Base-by-base conservation (phyloP, 441 rosid species). In the Euphorbia schlechtendalii region DNA sequence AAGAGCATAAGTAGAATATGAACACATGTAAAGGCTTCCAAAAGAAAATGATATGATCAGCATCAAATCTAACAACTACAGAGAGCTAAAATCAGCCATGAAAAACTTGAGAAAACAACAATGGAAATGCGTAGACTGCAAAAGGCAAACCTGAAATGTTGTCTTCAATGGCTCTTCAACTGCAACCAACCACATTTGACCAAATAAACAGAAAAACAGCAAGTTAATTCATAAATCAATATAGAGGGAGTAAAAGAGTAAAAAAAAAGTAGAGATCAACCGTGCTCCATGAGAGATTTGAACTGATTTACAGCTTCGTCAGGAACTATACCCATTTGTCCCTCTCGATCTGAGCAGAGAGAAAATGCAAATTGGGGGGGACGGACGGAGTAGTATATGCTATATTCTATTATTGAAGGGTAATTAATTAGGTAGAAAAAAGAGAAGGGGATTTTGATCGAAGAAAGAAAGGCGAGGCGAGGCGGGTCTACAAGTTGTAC, bases 91-190 rank as follows among this genome's bases (percentile, higher is more conserved):
- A 60, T 11, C 30, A 14, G 22, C 4, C 40, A 41, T 32, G 15
- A 36, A 66, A 66, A 21, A 32, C 51, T 34, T 51, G 15, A 4
- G 61, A 20, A 30, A 45, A 53, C 32, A 58, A 36, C 28, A 24
- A 22, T 48, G 41, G 66, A 41, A 48, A 38, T 22, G 51, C 24
- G 48, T 41, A 36, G 28, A 63, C 32, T 55, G 63, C 13, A 71
- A 49, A 55, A 22, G 46, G 72, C 74, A 38, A 65, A 92, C 98
- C 94, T 89, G 74, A 69, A 77, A 82, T 63, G 96, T 82, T 53
- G 59, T 70, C 84, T 76, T 83, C 82, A 89, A 70, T 63, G 86
- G 81, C 82, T 86, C 96, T 66, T 92, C 96, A 67, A 81, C 98
- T 89, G 83, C n/a, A n/a, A n/a, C n/a, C 54, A 68, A 80, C 41